These are phyloP conservation scores for Penstemon newberryi DNA, from an alignment of 257 asterid species.

Conservation along the genomic window DNA sequence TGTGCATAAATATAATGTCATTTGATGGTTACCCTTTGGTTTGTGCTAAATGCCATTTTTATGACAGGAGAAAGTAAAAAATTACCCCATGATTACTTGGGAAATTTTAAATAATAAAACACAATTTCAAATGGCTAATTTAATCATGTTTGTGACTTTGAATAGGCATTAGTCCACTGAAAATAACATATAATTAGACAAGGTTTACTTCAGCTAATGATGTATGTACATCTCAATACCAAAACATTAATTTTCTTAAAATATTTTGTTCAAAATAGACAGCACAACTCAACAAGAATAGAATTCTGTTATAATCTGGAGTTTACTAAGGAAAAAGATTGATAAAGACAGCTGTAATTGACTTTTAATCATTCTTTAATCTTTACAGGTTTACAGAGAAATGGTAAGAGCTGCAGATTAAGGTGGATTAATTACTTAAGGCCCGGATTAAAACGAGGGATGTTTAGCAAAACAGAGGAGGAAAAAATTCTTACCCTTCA, in stretches of 20 bases:
- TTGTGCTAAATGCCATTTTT: too few relatives aligned
- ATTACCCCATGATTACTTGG: slow-evolving; percentile 7
- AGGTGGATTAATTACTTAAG: slow-evolving; percentile 87
- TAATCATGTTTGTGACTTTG: slow-evolving; percentile 31
- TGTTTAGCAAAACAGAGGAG: slow-evolving; percentile 62
- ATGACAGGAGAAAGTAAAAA: slow-evolving; percentile 7
- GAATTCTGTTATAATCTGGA: slow-evolving; percentile 16
- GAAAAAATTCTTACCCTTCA: slow-evolving; percentile 62
- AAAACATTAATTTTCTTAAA: slow-evolving; percentile 9
- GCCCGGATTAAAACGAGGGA: slow-evolving; percentile 79
- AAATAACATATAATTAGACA: background rate
- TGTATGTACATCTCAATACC: slow-evolving; percentile 14
- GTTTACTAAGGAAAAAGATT: slow-evolving; percentile 2
- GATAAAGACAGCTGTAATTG: slow-evolving; percentile 15
- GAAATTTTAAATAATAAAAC: background rate
- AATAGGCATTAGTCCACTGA: slow-evolving; percentile 1
- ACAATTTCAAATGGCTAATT: background rate
- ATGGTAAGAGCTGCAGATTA: slow-evolving; percentile 86
- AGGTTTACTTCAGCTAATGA: slow-evolving; percentile 23
- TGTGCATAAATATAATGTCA: too few relatives aligned
- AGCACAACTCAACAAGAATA: slow-evolving; percentile 26
- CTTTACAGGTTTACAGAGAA: slow-evolving; percentile 71
- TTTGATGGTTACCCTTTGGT: too few relatives aligned
- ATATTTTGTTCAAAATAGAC: slow-evolving; percentile 18
- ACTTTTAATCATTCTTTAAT: background rate